Percentiles rank a stretch among this genome's conserved stretches.
Evolutionary conservation across 2,329 filamentous ascomycete species (phyloP).

Genomic region (Fusarium clavum): DNA sequence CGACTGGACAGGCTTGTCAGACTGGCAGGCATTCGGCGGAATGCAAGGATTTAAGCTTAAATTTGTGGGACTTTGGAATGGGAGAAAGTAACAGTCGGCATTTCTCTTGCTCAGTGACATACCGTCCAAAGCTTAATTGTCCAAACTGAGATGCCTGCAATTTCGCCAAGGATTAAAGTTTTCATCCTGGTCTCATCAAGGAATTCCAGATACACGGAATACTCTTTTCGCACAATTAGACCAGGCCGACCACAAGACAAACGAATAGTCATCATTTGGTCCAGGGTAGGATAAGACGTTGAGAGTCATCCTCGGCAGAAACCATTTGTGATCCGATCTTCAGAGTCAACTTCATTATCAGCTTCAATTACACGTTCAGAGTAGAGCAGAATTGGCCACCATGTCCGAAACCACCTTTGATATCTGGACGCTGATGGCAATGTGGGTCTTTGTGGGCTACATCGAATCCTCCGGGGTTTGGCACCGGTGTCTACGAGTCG

Average conservation of each 20-base stretch:
- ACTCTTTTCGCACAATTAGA: too few species aligned
- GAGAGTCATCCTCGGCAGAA: neutral
- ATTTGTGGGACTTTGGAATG: neutral
- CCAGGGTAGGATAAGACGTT: neutral
- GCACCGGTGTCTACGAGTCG: neutral
- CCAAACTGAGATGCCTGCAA: neutral
- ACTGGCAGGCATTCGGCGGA: too few species aligned
- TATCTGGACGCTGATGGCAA: neutral
- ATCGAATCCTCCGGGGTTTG: neutral
- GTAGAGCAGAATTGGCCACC: neutral
- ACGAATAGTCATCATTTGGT: neutral
- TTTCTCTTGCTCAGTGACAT: accelerated
- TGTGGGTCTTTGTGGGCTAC: neutral
- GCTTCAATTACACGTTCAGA: too few species aligned
- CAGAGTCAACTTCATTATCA: too few species aligned
- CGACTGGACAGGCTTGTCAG: neutral
- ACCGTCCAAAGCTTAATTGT: neutral
- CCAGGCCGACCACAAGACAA: neutral
- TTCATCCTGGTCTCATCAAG: neutral
- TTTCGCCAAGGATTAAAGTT: neutral
- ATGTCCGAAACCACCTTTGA: neutral
- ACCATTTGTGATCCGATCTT: accelerated
- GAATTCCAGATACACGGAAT: too few species aligned
- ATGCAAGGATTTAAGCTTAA: neutral
- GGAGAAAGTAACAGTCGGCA: neutral